A percentile compares a stretch with the other conserved stretches of the same genome.
These are phyloP conservation scores for Pleurotus tuber-regium DNA, from an alignment of 768 basidiomycete genomes.

Conservation along the genomic window DNA sequence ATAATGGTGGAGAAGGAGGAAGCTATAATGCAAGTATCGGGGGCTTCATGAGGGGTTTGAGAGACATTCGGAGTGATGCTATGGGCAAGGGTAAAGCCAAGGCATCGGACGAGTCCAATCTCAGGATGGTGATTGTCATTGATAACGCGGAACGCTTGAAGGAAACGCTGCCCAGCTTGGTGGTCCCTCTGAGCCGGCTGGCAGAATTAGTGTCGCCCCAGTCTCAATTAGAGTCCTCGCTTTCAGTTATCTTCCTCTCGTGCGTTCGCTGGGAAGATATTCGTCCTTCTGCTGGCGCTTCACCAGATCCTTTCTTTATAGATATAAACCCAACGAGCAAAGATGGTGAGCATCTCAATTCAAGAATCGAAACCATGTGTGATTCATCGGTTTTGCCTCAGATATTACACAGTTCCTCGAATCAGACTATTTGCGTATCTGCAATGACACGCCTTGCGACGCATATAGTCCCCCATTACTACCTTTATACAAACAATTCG, in stretches of 20 bases:
- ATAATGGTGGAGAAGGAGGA: background rate
- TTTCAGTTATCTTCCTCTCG: slow-evolving; percentile 55
- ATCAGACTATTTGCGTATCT: background rate
- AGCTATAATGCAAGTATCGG: slow-evolving; percentile 3
- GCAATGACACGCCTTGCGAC: slow-evolving; percentile 15
- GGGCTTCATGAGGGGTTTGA: slow-evolving; percentile 5
- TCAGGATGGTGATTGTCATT: slow-evolving; percentile 57
- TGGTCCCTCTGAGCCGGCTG: slow-evolving; percentile 70
- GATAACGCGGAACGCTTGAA: slow-evolving; percentile 68
- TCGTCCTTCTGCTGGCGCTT: slow-evolving; percentile 64
- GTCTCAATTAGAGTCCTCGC: slow-evolving; percentile 55
- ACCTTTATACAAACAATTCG: slow-evolving; percentile 64
- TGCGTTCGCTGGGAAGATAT: slow-evolving; percentile 70
- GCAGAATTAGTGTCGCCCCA: slow-evolving; percentile 60
- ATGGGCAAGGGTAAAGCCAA: slow-evolving; percentile 22
- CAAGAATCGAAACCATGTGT: background rate
- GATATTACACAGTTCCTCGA: slow-evolving; percentile 18
- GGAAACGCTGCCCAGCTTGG: slow-evolving; percentile 57
- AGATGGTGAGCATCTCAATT: slow-evolving; percentile 43
- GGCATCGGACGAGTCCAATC: slow-evolving; percentile 18
- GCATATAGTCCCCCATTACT: slow-evolving; percentile 55
- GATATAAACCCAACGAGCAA: slow-evolving; percentile 52
- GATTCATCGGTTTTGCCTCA: slow-evolving; percentile 18
- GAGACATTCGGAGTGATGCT: background rate
- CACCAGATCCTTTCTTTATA: slow-evolving; percentile 71